Base-by-base conservation (phyloP, 192 early-diverging fungal species). In the Coemansia pectinata region DNA sequence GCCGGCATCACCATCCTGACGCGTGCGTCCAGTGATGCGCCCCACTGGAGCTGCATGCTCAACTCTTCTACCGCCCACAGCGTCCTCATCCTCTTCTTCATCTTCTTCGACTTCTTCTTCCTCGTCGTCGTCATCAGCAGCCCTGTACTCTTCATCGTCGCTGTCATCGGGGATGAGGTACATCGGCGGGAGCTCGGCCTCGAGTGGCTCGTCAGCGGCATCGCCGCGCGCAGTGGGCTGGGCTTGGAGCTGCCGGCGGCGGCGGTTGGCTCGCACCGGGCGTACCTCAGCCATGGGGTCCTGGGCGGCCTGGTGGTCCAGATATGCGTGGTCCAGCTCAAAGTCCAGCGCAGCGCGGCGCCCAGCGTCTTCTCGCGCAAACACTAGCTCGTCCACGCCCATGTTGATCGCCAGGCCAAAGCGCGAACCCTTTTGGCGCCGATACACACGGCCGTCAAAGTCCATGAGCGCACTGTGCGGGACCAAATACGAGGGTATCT, bases 401-500 rank as follows among this genome's bases (percentile, higher is more conserved):
- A 81, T 78, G 10, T 87, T 79, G 19, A 93, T 83, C 39, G 84
- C 72, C 10, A 86, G 75, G 4, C 92, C 91, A 60, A 85, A 90
- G 15, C 78, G 79, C 31, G 85, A 74, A 19, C 82, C 86, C 38
- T 76, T 85, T 52, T 92, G 90, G 19, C 76, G 72, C 6, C 86
- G 79, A 70, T 92, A 91, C 36, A 88, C 86, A 1, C 87, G 83
- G 38, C 90, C 90, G 62, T 87, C 88, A 79, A 86, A 87, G 72
- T 90, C 89, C 63, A 89, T 81, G 41, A 91, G 81, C 19, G 86
- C 76, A 38, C 85, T 83, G 47, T 85, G 81, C 3, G 81, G 84
- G 57, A 92, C 83, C 25, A 87, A 71, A 65, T 94, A 89, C 12
- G 92, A 88, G 3, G 91, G 82, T 42, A 91, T 82, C 63, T 92